Evolutionary conservation across 2,329 filamentous ascomycete genomes (phyloP), one percentile per base, ranked within the genome.

Genomic region (Neoascochyta sp.): DNA sequence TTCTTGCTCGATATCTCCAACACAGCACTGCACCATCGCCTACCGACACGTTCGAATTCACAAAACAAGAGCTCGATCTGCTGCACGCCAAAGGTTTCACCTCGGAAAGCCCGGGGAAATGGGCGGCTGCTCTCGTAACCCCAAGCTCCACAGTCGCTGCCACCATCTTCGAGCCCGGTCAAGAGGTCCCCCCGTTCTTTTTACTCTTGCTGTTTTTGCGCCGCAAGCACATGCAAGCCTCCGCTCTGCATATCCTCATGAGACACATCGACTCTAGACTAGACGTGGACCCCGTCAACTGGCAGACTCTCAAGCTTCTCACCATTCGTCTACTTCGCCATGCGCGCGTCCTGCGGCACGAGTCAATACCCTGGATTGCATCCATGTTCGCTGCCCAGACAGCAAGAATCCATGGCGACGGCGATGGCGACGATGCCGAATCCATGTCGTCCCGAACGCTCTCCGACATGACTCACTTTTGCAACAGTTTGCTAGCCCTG

Each of bases 401-500:
- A 16, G 37, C 32, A 12, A 45, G 35, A 13, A 39, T 58, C 7
- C 33, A 40, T 22, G 27, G 32, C n/a, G 18, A 32, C 10, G 15
- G 10, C 1, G 22, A 19, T n/a, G 18, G 22, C 2, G 25, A 24
- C 7, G 23, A 19, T 3, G 11, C 26, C 12, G 7, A 27, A 7
- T 33, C 45, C 4, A 7, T 27, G 5, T 37, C 45, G 3, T 29
- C 29, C n/a, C 24, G 23, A 9, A 32, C 36, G 17, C 20, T 45
- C 4, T 41, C 41, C 5, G 45, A 50, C 12, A 21, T 60, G 7
- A 67, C 67, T 5, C 44, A 56, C 5, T 63, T 67, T 10, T 74
- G 68, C 47, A 79, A 79, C 37, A 54, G 52, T 11, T 54, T 70
- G 21, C 62, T 80, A 12, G 54, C 53, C 17, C 44, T 74, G 21